Base-by-base conservation (phyloP, 257 asterid species). In the Nicotiana attenuata region DNA sequence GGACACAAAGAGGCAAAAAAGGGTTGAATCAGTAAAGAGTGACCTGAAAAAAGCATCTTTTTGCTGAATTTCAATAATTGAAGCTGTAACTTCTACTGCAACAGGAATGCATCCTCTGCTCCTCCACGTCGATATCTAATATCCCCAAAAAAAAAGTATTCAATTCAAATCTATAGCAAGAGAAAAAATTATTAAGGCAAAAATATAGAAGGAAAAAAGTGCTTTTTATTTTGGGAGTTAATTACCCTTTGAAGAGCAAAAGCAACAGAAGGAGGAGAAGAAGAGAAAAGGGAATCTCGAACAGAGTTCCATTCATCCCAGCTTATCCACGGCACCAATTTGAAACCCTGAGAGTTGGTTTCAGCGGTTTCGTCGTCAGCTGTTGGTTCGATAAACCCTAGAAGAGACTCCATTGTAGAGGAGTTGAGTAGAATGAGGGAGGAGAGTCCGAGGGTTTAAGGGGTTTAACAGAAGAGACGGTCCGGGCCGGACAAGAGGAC, bases 21-120 rank as follows among this genome's bases (percentile, higher is more conserved):
- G 20, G 61, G n/a, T n/a, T 14, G 50, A 41, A 19, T 19, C 6
- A 81, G 53, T 52, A 73, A 59, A 71, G 60, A 33, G 82, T 64
- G 7, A 85, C 98, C 97, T 90, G 66, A 93, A 92, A 81, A 69
- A 92, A 0, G 92, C 91, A 88, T 95, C 99, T 84, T 90, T 88
- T 87, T 92, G 99, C 89, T 90, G 98, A 89, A 89, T 93, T 81
- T 93, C 98, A 26, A 93, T 82, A 65, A 95, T 82, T 76, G 95
- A 91, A 60, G 97, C 96, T 13, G 98, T 89, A 64, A 90, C 93
- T 10, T 91, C 98, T 78, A 93, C 84, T 55, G 83, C 83, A 50
- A 91, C 91, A 0, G 97, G 98, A 76, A 85, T 78, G 88, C 98
- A 89, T 5, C 97, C 98, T 87, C 98, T 92, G 88, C 93, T 90